Conservation (phyloP, 495 filamentous ascomycete genomes). For the Friedmanniomyces simplex region DNA sequence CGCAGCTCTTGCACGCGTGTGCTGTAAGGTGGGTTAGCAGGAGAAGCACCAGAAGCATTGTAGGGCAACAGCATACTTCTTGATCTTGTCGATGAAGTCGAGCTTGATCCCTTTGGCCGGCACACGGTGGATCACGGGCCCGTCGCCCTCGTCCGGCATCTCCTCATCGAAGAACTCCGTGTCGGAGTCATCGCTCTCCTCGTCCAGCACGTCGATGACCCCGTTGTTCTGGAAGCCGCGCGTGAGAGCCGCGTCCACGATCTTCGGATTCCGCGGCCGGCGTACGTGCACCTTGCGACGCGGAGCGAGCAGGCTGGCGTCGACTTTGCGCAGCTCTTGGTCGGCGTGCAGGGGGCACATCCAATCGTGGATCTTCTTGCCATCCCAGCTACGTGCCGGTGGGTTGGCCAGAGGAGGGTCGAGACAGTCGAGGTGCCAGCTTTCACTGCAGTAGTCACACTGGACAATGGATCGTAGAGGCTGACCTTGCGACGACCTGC, state of each 20-base stretch:
- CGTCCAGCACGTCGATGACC: slow-evolving; percentile 47
- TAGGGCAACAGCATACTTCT: slow-evolving; percentile 21
- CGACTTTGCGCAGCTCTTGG: slow-evolving; percentile 40
- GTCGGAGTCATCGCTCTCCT: slow-evolving; percentile 42
- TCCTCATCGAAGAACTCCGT: slow-evolving; percentile 37
- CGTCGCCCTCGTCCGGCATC: slow-evolving; percentile 35
- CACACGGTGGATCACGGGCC: slow-evolving; percentile 48
- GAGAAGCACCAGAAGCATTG: background rate
- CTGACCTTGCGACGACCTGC: slow-evolving; percentile 44
- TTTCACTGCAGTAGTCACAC: slow-evolving; percentile 60
- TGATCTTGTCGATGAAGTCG: slow-evolving; percentile 57
- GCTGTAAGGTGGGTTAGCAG: slow-evolving; percentile 1
- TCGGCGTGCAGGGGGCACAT: slow-evolving; percentile 82
- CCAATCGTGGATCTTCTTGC: slow-evolving; percentile 55
- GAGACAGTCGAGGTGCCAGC: slow-evolving; percentile 87
- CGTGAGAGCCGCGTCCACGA: slow-evolving; percentile 35
- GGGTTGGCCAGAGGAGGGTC: slow-evolving; percentile 72
- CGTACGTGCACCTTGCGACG: slow-evolving; percentile 35
- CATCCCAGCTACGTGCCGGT: slow-evolving; percentile 40
- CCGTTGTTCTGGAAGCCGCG: slow-evolving; percentile 66
- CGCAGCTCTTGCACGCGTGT: slow-evolving; percentile 9
- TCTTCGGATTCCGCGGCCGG: slow-evolving; percentile 42
- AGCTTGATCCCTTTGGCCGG: slow-evolving; percentile 64
- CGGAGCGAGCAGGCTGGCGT: slow-evolving; percentile 20
- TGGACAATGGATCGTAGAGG: slow-evolving; percentile 32